Base-by-base conservation (phyloP, 192 early-diverging fungal species). In the Coemansia sp. region DNA sequence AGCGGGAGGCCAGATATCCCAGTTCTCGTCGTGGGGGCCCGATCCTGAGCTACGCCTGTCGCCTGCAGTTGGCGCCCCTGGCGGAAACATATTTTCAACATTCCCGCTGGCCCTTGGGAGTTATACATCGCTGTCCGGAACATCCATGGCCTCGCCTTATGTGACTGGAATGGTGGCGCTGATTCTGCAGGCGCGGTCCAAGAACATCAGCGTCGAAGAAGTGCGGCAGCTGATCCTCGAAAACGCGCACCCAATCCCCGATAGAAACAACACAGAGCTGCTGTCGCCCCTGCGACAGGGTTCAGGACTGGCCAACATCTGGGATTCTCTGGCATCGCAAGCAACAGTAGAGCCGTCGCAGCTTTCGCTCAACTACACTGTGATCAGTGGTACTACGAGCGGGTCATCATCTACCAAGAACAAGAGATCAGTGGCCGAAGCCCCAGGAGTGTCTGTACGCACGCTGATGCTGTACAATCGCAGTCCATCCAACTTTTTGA, bases 1-100 rank as follows among this genome's bases (percentile, higher is more conserved):
- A 1, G 65, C 83, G 7, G 88, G 84, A 29, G 86, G 87, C 37
- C 87, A 76, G 29, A 68, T 92, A 5, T 93, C 92, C 15, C 52
- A 56, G 39, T 93, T 91, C 62, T 90, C 90, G 9, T 89, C 88
- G 22, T 84, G 84, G 65, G 94, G 94, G 19, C 86, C 90, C 0
- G 87, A 84, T 45, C 80, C 80, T 29, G 85, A 92, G 54, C 72
- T 95, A 49, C 70, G 84, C 17, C 60, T 87, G 21, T 90, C 91
- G 71, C 87, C 87, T 0, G 85, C 84, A 6, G 69, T 89, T 15
- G 70, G 80, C 2, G 85, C 87, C 4, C 88, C 88, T 5, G 88
- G 88, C 52, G 84, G 85, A 19, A 75, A 79, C 53, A 87, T 89
- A 61, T 88, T 84, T 58, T 86, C 84, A 19, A 85, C 88, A 4